Evolutionary conservation across 768 basidiomycete genomes (phyloP).

Genomic region (Tylopilus plumbeoviolaceoides): DNA sequence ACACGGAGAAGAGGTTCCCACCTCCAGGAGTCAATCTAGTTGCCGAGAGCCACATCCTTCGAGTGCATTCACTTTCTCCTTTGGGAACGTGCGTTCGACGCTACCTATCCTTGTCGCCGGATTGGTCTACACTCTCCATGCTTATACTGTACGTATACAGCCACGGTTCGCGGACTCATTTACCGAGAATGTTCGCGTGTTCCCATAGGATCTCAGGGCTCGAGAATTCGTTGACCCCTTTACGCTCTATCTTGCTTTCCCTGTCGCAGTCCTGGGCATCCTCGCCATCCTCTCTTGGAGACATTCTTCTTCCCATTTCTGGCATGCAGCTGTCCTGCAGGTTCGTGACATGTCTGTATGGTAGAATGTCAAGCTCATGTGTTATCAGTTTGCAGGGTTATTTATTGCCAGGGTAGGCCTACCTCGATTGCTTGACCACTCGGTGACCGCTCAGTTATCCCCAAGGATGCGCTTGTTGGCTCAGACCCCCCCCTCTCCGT

Average conservation of each 20-base stretch:
- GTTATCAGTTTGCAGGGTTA: constrained; percentile 30
- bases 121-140: constrained; percentile 11
- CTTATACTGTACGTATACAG: constrained; percentile 18
- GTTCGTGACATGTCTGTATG: constrained; percentile 21
- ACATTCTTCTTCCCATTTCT: constrained; percentile 21
- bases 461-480: constrained; percentile 19
- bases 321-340: constrained; percentile 33
- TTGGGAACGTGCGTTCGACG: constrained; percentile 12
- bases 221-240: constrained; percentile 19
- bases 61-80: not conserved
- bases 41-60: constrained; percentile 4
- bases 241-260: constrained; percentile 21
- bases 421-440: not conserved
- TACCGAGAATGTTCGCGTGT: not conserved
- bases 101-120: constrained; percentile 14
- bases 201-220: constrained; percentile 19
- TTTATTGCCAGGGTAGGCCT: constrained; percentile 26
- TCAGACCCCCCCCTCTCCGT: not conserved
- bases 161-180: not conserved
- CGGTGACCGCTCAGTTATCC: not conserved
- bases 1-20: constrained; percentile 1
- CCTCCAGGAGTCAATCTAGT: not conserved
- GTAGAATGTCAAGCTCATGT: constrained; percentile 2
- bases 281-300: constrained; percentile 18
- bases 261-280: constrained; percentile 21